Percentiles rank a stretch among this genome's conserved stretches.
phyloP scores from a whole-genome alignment of 306 rosid species.

The Chamaecrista fasciculata region DNA sequence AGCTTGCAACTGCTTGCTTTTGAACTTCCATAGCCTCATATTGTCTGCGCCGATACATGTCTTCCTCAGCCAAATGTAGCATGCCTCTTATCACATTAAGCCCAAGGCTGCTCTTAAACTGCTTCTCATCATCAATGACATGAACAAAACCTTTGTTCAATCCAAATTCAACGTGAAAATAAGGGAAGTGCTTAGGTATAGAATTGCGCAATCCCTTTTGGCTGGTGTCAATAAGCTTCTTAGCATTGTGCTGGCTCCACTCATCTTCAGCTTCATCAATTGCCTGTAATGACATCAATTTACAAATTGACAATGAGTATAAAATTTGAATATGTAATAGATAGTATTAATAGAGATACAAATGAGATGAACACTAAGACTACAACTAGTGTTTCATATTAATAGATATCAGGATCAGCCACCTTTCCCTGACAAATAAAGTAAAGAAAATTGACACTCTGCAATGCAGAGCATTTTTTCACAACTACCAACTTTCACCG shows the following conservation, averaged over 20 bases:
- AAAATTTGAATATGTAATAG: not conserved
- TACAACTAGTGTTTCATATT: not conserved
- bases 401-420: not conserved
- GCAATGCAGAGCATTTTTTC: not conserved
- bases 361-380: not conserved
- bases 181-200: conserved; percentile 75
- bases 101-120: conserved; percentile 65
- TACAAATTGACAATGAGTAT: not conserved
- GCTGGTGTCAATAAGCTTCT: conserved; percentile 79
- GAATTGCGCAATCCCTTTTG: conserved; percentile 73
- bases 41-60: conserved; percentile 71
- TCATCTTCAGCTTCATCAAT: conserved; percentile 93
- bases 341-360: not conserved
- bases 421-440: not conserved
- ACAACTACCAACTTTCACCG: no score
- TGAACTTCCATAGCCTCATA: conserved; percentile 57
- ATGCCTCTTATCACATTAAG: conserved; percentile 85
- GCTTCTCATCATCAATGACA: conserved; percentile 77
- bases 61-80: conserved; percentile 68
- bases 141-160: conserved; percentile 77
- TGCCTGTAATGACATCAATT: conserved; percentile 49
- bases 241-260: conserved; percentile 94
- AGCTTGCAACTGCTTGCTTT: conserved; percentile 63
- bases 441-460: not conserved
- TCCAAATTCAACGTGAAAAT: conserved; percentile 87